phyloP scores from a whole-genome alignment of 2,329 filamentous ascomycete species.

The Pseudocercospora fijiensis region DNA sequence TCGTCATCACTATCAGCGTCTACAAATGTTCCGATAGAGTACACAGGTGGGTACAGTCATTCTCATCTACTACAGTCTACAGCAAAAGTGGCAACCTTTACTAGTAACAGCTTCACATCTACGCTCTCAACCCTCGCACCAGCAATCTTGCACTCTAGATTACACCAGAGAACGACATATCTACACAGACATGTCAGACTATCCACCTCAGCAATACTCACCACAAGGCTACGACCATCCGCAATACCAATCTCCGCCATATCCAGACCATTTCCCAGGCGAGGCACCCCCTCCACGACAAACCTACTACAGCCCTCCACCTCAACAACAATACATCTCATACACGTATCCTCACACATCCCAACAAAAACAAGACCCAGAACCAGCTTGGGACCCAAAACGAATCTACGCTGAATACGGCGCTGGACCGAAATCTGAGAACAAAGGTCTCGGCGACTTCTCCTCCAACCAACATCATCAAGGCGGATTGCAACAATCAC shows the following conservation, averaged over 20 bases:
- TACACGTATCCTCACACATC: not conserved
- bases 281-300: not conserved
- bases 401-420: not conserved
- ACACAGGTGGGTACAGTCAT: not conserved
- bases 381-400: conserved; percentile 4
- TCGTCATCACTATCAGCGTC: not conserved
- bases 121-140: not conserved
- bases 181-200: conserved; percentile 5
- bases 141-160: not conserved
- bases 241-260: not conserved
- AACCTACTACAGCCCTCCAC: not conserved
- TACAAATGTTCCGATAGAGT: not conserved
- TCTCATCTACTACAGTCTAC: not conserved
- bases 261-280: not conserved
- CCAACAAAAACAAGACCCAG: not conserved
- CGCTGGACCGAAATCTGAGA: not conserved
- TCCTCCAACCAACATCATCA: not conserved
- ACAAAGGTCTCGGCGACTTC: conserved; percentile 1
- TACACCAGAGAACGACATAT: not conserved
- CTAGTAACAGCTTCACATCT: not conserved
- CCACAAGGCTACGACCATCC: not conserved
- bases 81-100: not conserved
- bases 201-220: not conserved
- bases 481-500: not conserved
- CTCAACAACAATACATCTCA: not conserved